Evolutionary conservation across 2,329 filamentous ascomycete genomes (phyloP).

Genomic region (Botrytis deweyae): DNA sequence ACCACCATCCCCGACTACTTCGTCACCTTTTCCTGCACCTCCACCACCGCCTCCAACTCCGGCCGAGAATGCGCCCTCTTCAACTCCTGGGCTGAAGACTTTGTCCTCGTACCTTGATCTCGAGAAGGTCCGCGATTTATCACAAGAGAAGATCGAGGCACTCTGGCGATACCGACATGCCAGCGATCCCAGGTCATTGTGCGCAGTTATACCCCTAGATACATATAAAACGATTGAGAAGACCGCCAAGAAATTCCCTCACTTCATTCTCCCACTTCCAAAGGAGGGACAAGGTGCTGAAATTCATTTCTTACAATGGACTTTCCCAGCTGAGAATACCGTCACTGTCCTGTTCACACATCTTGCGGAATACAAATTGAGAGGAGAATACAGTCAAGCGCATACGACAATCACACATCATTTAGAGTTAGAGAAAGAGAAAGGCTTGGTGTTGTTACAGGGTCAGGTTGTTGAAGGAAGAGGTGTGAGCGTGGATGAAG

Average conservation of each 20-base stretch:
- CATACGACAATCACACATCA: slow-evolving; percentile 96
- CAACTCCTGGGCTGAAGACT: slow-evolving; percentile 49
- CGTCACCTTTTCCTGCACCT: slow-evolving; percentile 38
- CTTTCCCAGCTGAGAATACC: slow-evolving; percentile 71
- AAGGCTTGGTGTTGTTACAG: slow-evolving; percentile 82
- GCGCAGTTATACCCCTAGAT: slow-evolving; percentile 71
- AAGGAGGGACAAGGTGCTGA: slow-evolving; percentile 70
- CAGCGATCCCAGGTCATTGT: slow-evolving; percentile 69
- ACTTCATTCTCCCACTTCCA: slow-evolving; percentile 88
- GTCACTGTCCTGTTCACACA: slow-evolving; percentile 89
- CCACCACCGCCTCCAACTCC: slow-evolving; percentile 40
- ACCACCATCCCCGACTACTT: slow-evolving; percentile 36
- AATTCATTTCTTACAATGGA: slow-evolving; percentile 96
- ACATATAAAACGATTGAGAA: slow-evolving; percentile 73
- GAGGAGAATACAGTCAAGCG: slow-evolving; percentile 84
- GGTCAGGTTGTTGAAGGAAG: slow-evolving; percentile 74
- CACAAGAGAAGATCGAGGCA: slow-evolving; percentile 77
- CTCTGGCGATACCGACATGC: slow-evolving; percentile 91
- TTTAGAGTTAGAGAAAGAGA: slow-evolving; percentile 70
- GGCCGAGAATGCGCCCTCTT: slow-evolving; percentile 36
- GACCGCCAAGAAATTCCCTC: slow-evolving; percentile 72
- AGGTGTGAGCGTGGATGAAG: slow-evolving; percentile 76
- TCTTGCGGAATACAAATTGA: slow-evolving; percentile 86
- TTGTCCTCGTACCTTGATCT: slow-evolving; percentile 74
- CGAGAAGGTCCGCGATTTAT: slow-evolving; percentile 69